Evolutionary conservation across 495 filamentous ascomycete species (phyloP).

Genomic region (Penicillium crystallinum): DNA sequence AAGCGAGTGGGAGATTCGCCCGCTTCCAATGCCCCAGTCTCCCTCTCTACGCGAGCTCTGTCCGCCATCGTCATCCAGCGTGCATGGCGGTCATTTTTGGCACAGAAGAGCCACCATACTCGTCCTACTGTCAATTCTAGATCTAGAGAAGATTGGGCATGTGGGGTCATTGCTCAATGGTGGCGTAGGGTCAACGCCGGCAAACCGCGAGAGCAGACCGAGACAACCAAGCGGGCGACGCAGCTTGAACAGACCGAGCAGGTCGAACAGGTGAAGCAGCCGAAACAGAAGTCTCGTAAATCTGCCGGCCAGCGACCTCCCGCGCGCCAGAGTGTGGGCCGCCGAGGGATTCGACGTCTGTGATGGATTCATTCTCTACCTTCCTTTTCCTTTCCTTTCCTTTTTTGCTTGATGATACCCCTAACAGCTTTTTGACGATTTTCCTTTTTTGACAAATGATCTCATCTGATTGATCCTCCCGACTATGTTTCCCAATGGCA

Average conservation of each 20-base stretch:
- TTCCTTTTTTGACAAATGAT: neutral
- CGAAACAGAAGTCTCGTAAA: neutral
- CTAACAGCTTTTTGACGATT: neutral
- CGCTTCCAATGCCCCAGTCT: neutral
- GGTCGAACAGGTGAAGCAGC: neutral
- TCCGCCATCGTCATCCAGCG: neutral
- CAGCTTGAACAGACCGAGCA: neutral
- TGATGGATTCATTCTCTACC: neutral
- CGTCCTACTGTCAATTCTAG: neutral
- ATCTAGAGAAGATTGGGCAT: neutral
- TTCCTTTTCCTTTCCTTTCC: neutral
- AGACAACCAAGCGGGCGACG: neutral
- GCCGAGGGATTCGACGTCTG: neutral
- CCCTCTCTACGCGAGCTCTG: neutral
- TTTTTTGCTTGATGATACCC: neutral
- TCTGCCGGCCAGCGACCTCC: neutral
- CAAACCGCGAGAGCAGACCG: neutral
- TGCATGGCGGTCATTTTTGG: neutral
- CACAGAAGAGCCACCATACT: neutral
- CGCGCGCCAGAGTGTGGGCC: neutral
- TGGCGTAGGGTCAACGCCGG: neutral
- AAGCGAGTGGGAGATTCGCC: neutral
- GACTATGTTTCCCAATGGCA: neutral
- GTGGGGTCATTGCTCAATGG: constrained; percentile 1
- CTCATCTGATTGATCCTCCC: neutral